These are phyloP conservation scores for Colletotrichum sp. DNA, from an alignment of 2,329 filamentous ascomycete genomes.

Conservation along the genomic window DNA sequence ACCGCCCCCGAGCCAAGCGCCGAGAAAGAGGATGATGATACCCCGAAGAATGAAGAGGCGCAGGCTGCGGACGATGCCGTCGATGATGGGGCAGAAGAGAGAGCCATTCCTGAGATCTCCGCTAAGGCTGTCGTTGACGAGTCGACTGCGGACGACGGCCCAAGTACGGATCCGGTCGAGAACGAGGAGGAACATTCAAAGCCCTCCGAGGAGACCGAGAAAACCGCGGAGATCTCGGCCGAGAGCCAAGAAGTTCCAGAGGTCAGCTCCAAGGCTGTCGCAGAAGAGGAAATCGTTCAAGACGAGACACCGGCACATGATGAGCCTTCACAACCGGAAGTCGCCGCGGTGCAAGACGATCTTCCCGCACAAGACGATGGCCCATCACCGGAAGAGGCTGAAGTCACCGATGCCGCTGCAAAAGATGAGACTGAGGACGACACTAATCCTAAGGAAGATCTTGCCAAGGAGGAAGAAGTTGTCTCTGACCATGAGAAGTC, in stretches of 20 bases:
- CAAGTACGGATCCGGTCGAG: background rate
- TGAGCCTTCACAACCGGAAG: background rate
- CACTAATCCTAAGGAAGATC: background rate
- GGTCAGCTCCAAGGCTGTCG: background rate
- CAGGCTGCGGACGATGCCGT: background rate
- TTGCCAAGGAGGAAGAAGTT: background rate
- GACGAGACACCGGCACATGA: background rate
- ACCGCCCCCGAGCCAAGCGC: background rate
- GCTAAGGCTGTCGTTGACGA: background rate
- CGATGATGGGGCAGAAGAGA: background rate
- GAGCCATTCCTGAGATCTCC: background rate
- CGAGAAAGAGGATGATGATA: slow-evolving; percentile 17
- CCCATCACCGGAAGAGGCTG: background rate
- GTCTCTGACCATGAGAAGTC: background rate
- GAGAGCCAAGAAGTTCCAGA: background rate
- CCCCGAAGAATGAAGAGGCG: background rate
- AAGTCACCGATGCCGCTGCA: background rate
- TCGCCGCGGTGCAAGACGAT: background rate
- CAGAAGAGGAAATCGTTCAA: background rate
- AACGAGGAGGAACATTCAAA: background rate
- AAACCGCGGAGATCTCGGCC: background rate
- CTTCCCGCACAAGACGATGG: background rate
- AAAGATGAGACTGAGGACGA: background rate
- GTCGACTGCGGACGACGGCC: background rate
- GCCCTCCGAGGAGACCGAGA: background rate